Base-by-base conservation (phyloP, 2,329 filamentous ascomycete species). In the Aureobasidium melanogenum region DNA sequence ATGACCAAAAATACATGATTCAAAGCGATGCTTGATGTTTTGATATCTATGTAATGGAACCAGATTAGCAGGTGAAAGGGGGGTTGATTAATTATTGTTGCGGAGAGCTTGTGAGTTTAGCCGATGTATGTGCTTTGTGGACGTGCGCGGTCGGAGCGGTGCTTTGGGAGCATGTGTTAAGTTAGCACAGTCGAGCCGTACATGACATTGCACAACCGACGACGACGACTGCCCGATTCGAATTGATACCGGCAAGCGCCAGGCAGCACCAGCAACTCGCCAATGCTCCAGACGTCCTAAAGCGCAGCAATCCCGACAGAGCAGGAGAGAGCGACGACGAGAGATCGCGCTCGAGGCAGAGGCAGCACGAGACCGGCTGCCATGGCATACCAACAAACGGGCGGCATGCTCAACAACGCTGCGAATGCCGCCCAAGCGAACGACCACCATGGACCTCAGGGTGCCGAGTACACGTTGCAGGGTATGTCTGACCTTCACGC, bases 381-480 rank as follows among this genome's bases (percentile, higher is more conserved):
- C 69, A 88, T 88, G 86, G 84, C 86, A 76, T 88, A 84, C 84
- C 86, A 88, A 79, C 85, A 83, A 73, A 80, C 83, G 72, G 84
- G 82, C 71, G 82, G 82, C 74, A 82, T 84, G 77, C 56, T 50
- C 44, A 59, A 59, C 56, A 59, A 48, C 34, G 79, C 79, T 71
- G 82, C 81, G 74, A 80, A 78, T 64, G 78, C 77, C 66, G 50
- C 76, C 56, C 79, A 77, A 58, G 77, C 75, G 62, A 76, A 71
- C 63, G 78, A 79, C 63, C 74, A 77, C 59, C 74, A 74, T 73
- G 77, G 70, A 63, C 73, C 84, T 75, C 73, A 82, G 68, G 86
- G 85, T 63, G 88, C 86, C 3, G 86, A 88, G 71, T 89, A 89
- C 71, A 88, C 86, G 61, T 73, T 89, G 66, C 86, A 88, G 79